phyloP scores from a whole-genome alignment of 805 yeast genomes.

The Kodamaea restingae region DNA sequence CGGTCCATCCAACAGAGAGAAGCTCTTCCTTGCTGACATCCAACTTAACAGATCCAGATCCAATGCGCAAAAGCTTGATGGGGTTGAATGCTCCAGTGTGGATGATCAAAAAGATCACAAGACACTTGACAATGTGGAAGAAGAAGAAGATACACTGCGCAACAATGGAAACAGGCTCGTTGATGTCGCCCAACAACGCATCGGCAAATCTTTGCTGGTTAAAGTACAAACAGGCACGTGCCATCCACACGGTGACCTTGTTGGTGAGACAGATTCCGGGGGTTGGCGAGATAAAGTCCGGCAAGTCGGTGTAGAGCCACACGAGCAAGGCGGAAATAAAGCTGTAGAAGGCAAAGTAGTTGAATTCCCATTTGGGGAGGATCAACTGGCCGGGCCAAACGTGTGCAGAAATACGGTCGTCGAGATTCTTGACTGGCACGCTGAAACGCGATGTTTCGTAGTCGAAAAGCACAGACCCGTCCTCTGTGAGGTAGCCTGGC shows the following conservation, averaged over 20 bases:
- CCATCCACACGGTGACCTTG: conserved; percentile 34
- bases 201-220: conserved; percentile 43
- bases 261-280: conserved; percentile 84
- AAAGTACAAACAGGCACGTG: conserved; percentile 24
- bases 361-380: conserved; percentile 63
- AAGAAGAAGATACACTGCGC: conserved; percentile 68
- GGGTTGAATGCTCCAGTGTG: conserved; percentile 81
- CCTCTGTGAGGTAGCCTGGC: conserved; percentile 81
- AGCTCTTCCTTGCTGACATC: conserved; percentile 53
- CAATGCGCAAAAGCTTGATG: conserved; percentile 30
- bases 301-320: conserved; percentile 94
- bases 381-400: conserved; percentile 91
- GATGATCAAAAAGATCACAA: conserved; percentile 52
- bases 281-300: conserved; percentile 84
- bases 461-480: conserved; percentile 74
- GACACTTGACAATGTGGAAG: conserved; percentile 64
- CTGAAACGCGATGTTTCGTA: conserved; percentile 52
- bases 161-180: conserved; percentile 31
- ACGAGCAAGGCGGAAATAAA: conserved; percentile 39
- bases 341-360: conserved; percentile 40
- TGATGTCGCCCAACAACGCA: conserved; percentile 47
- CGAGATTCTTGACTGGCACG: conserved; percentile 40
- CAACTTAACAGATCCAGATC: conserved; percentile 23
- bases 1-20: conserved; percentile 87
- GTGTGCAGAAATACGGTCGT: conserved; percentile 52